Conservation (phyloP, 345 rosid genomes). For the Camelina hispida region DNA sequence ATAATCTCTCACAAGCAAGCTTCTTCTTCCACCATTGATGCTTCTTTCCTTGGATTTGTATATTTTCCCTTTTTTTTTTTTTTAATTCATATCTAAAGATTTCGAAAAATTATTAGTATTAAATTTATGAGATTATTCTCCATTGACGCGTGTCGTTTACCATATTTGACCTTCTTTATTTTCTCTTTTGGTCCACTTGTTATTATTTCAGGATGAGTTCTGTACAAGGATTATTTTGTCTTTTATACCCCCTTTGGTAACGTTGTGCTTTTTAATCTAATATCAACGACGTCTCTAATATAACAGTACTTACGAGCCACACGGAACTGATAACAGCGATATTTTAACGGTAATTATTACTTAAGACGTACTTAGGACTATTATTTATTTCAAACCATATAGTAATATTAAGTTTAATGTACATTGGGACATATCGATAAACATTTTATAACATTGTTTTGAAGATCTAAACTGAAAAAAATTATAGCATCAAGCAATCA, state of each 20-base stretch:
- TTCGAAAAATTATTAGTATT: constrained; percentile 7
- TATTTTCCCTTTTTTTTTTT: not conserved
- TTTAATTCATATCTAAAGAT: not conserved
- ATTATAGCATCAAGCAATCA: not conserved
- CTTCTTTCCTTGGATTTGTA: constrained; percentile 19
- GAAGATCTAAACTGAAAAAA: not conserved
- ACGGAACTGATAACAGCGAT: constrained; percentile 28
- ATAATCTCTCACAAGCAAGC: constrained; percentile 10
- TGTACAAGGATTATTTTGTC: constrained; percentile 14
- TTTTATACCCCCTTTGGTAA: not conserved
- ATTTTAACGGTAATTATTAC: constrained; percentile 26
- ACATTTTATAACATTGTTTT: not conserved
- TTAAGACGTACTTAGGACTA: not conserved
- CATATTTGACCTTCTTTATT: constrained; percentile 37
- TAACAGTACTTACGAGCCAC: not conserved
- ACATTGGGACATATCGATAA: not conserved
- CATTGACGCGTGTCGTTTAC: constrained; percentile 41
- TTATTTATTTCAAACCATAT: not conserved
- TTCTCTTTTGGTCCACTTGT: not conserved
- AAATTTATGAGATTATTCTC: not conserved
- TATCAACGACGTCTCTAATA: constrained; percentile 8
- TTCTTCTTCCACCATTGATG: constrained; percentile 33
- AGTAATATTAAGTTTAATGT: not conserved
- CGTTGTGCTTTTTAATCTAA: constrained; percentile 5
- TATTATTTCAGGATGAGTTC: not conserved